These are phyloP conservation scores for Hymenoscyphus scutula DNA, from an alignment of 2,329 filamentous ascomycete species.

Conservation along the genomic window DNA sequence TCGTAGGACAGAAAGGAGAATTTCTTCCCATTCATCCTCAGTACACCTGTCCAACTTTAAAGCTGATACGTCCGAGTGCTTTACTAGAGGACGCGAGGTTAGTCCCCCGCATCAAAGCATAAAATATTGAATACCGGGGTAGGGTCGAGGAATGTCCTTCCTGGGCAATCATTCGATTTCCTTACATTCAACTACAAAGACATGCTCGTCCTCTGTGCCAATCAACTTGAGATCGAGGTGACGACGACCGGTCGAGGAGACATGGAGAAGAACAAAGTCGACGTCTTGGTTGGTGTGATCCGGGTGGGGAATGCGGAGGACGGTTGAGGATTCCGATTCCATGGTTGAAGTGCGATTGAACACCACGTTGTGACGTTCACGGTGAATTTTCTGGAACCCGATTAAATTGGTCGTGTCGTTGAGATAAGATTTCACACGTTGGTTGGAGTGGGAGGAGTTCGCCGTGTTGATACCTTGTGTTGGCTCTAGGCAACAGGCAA, in stretches of 20 bases:
- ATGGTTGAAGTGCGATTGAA: slow-evolving; percentile 13
- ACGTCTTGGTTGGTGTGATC: slow-evolving; percentile 50
- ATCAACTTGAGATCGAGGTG: slow-evolving; percentile 64
- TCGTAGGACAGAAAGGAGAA: slow-evolving; percentile 57
- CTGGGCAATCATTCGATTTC: slow-evolving; percentile 24
- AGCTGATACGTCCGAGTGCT: slow-evolving; percentile 52
- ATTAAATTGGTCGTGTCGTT: background rate
- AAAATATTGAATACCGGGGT: slow-evolving; percentile 19
- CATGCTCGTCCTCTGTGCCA: slow-evolving; percentile 54
- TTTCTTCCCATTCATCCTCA: slow-evolving; percentile 64
- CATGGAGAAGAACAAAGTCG: slow-evolving; percentile 59
- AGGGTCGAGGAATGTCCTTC: slow-evolving; percentile 22
- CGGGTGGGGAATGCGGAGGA: slow-evolving; percentile 59
- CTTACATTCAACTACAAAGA: slow-evolving; percentile 33
- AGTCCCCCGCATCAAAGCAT: slow-evolving; percentile 33
- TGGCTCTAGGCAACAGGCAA: no score
- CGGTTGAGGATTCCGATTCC: slow-evolving; percentile 19
- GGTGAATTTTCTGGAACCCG: background rate
- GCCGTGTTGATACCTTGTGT: no score
- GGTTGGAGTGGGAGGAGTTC: no score
- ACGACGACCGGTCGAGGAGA: slow-evolving; percentile 47
- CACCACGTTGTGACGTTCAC: background rate
- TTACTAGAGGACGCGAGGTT: slow-evolving; percentile 44
- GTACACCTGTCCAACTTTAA: slow-evolving; percentile 54
- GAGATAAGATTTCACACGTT: no score